Percentiles rank a stretch among this genome's conserved stretches.
phyloP scores from a whole-genome alignment of 805 yeast genomes.

The Cyberlindnera mrakii region DNA sequence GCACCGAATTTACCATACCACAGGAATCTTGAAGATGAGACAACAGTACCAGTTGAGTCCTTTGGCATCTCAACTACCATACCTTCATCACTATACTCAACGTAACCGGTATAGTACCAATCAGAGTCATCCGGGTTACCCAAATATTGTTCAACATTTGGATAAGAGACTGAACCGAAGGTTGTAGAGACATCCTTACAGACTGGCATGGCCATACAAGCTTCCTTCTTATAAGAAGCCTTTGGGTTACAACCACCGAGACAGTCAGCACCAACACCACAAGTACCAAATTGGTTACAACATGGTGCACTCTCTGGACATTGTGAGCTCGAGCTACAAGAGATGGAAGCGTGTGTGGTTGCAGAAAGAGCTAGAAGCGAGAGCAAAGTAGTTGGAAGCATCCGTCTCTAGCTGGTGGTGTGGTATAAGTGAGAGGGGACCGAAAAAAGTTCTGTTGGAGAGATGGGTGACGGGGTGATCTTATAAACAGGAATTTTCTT shows the following conservation, averaged over 20 bases:
- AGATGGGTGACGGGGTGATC: too few relatives aligned
- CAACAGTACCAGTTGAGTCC: conserved; percentile 66
- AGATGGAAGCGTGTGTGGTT: conserved; percentile 5
- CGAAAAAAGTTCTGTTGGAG: too few relatives aligned
- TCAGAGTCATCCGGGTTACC: conserved; percentile 66
- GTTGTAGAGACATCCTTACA: conserved; percentile 45
- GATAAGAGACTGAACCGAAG: conserved; percentile 31
- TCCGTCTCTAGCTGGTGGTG: not conserved
- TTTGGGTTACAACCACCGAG: conserved; percentile 84
- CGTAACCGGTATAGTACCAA: conserved; percentile 62
- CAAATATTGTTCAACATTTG: conserved; percentile 28
- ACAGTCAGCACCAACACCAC: conserved; percentile 76
- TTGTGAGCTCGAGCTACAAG: conserved; percentile 45
- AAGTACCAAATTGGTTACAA: conserved; percentile 73
- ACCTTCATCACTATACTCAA: conserved; percentile 46
- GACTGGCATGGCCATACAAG: conserved; percentile 85
- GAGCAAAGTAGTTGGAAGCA: conserved; percentile 6
- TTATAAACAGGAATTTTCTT: too few relatives aligned
- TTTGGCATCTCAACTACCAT: conserved; percentile 79
- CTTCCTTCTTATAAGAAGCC: conserved; percentile 27
- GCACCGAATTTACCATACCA: conserved; percentile 86
- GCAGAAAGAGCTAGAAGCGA: conserved; percentile 6
- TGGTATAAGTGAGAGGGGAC: not conserved
- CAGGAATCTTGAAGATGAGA: conserved; percentile 71
- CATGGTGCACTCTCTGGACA: conserved; percentile 83